Base-by-base conservation (phyloP, 306 rosid species). In the Cajanus cajan region DNA sequence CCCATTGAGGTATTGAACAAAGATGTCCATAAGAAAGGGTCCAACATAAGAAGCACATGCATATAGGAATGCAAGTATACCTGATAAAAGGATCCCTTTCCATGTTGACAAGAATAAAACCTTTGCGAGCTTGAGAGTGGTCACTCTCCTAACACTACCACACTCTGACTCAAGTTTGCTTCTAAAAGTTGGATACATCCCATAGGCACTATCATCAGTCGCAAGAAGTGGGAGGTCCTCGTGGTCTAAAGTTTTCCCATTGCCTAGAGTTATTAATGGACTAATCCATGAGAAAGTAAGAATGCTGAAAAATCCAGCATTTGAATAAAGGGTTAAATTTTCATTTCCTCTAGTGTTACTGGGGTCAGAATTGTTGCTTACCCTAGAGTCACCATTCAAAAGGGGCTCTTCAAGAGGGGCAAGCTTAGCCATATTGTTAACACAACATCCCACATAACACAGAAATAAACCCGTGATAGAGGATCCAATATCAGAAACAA, bases 201-300 rank as follows among this genome's bases (percentile, higher is more conserved):
- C 88, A 74, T 66, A 43, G 24, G 86, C 94, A 50, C 87, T 86
- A 37, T 92, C 96, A 28, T 16, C 22, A 43, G 33, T 63, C 19
- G 77, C 82, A 65, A 92, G 97, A 36, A 86, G 81, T 41, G 98
- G 98, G 70, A 94, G 88, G 51, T 94, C 97, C 82, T 88, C 96
- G 78, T 88, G 88, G 82, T 88, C 88, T 63, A 94, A 85, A 24
- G 90, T 78, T 85, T 89, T 94, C 81, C 85, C 84, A 57, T 82
- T 79, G 16, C 98, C 98, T 61, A 57, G 13, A 2, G 86, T 82
- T 74, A 94, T 88, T 11, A 94, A 81, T 59, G 87, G 87, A 82
- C 87, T 83, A 74, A 94, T 84, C 98, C 98, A 90, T 52, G 94
- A 84, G 78, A 94, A 90, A 10, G 91, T 87, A 48, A 94, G 93